These are phyloP conservation scores for Tylopilus sp. DNA, from an alignment of 1,284 basidiomycete species.

Conservation along the genomic window DNA sequence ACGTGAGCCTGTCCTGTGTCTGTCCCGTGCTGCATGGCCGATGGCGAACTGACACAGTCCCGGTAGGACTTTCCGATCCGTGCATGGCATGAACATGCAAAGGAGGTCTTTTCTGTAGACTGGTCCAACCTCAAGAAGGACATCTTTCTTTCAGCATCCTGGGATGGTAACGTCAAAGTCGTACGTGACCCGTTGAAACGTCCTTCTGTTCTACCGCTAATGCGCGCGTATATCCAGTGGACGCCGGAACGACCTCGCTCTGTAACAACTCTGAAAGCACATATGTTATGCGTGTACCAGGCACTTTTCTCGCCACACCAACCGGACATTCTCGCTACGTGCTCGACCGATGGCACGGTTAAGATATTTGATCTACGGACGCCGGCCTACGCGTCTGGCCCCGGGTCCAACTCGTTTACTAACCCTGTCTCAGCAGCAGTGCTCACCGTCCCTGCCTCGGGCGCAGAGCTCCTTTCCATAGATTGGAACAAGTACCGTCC, in stretches of 20 bases:
- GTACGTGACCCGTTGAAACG: slow-evolving; percentile 44
- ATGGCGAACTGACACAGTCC: slow-evolving; percentile 29
- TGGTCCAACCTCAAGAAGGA: slow-evolving; percentile 97
- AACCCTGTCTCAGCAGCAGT: slow-evolving; percentile 60
- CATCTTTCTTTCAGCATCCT: slow-evolving; percentile 82
- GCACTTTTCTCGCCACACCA: slow-evolving; percentile 90
- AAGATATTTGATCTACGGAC: slow-evolving; percentile 78
- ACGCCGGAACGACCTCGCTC: slow-evolving; percentile 77
- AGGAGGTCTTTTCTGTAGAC: slow-evolving; percentile 93
- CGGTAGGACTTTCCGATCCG: slow-evolving; percentile 82
- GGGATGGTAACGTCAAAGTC: slow-evolving; percentile 90
- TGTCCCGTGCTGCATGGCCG: not conserved
- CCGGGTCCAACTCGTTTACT: slow-evolving; percentile 52
- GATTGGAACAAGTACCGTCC: slow-evolving; percentile 95
- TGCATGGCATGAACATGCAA: slow-evolving; percentile 90
- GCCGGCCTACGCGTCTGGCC: slow-evolving; percentile 45
- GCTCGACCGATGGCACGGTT: slow-evolving; percentile 81
- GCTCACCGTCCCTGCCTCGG: slow-evolving; percentile 67
- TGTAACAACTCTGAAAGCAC: slow-evolving; percentile 76
- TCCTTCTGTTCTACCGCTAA: not conserved
- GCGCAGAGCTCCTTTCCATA: slow-evolving; percentile 69
- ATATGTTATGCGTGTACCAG: slow-evolving; percentile 83
- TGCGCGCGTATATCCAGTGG: slow-evolving; percentile 64
- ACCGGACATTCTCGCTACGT: slow-evolving; percentile 76
- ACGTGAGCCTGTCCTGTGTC: slow-evolving; percentile 51